phyloP scores from a whole-genome alignment of 805 yeast genomes.

The Candida schatavii region DNA sequence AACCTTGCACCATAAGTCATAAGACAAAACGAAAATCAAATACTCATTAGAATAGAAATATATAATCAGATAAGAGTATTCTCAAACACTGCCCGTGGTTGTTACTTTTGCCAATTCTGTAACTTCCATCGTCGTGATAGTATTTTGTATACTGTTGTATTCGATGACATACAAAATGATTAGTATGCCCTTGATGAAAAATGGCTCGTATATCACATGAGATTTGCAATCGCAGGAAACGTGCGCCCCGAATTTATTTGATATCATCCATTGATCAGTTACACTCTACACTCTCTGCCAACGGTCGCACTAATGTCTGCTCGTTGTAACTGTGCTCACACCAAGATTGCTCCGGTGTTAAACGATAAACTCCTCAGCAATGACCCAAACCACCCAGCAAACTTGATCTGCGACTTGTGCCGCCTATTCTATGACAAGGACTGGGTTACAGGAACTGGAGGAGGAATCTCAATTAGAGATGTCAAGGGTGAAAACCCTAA shows the following conservation, averaged over 20 bases:
- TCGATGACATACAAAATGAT: too few species aligned
- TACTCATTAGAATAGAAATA: not conserved
- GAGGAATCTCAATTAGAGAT: conserved; percentile 79
- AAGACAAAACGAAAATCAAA: too few species aligned
- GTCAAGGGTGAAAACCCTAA: conserved; percentile 41
- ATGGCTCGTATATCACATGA: too few species aligned
- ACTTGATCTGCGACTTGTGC: conserved; percentile 80
- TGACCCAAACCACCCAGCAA: conserved; percentile 75
- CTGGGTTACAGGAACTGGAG: conserved; percentile 97
- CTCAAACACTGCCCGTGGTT: too few species aligned
- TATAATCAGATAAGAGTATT: too few species aligned
- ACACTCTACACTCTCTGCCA: not conserved
- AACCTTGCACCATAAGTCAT: not conserved
- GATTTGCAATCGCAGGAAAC: too few species aligned
- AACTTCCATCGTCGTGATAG: too few species aligned
- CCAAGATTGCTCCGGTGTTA: conserved; percentile 8
- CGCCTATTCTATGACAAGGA: conserved; percentile 70
- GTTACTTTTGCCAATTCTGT: too few species aligned
- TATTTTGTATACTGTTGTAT: too few species aligned
- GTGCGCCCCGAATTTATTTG: too few species aligned
- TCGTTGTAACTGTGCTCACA: conserved; percentile 15
- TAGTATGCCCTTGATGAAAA: too few species aligned
- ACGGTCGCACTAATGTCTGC: conserved; percentile 12
- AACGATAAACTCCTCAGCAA: conserved; percentile 31
- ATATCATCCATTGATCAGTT: not conserved